Conservation (phyloP, 2,329 filamentous ascomycete genomes). For the Byssothecium circinans region DNA sequence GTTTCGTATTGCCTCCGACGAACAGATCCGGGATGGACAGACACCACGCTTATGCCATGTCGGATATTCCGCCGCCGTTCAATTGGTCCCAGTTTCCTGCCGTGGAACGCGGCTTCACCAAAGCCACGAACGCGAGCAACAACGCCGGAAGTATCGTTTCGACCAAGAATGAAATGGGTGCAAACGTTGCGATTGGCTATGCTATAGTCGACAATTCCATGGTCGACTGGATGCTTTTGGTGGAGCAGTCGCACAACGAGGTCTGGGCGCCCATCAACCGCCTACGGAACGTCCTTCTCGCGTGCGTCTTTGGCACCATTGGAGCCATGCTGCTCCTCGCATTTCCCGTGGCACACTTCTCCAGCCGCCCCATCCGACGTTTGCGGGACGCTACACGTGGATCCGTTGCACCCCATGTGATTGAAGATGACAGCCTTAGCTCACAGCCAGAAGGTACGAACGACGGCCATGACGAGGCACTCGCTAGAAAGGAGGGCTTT, state of each 20-base stretch:
- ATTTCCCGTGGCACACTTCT: conserved; percentile 78
- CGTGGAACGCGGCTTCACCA: conserved; percentile 61
- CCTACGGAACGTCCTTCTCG: conserved; percentile 77
- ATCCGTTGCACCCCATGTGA: conserved; percentile 68
- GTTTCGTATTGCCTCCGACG: conserved; percentile 41
- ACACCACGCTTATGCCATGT: conserved; percentile 32
- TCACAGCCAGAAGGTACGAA: conserved; percentile 42
- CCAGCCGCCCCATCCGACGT: conserved; percentile 76
- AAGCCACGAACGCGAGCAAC: conserved; percentile 53
- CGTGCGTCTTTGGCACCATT: conserved; percentile 81
- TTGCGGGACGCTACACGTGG: conserved; percentile 75
- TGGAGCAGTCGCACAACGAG: conserved; percentile 75
- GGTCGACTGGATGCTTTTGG: conserved; percentile 79
- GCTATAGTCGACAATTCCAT: conserved; percentile 68
- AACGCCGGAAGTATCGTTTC: conserved; percentile 70
- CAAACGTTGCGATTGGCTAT: conserved; percentile 76
- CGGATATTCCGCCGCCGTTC: conserved; percentile 50
- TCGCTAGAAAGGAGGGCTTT: conserved; percentile 52
- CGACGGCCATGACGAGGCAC: conserved; percentile 51
- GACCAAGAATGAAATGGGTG: conserved; percentile 71
- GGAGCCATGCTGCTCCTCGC: conserved; percentile 72
- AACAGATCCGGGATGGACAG: conserved; percentile 19
- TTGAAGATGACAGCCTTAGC: conserved; percentile 47
- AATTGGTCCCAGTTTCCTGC: conserved; percentile 64
- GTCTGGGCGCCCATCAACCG: conserved; percentile 74